phyloP scores from a whole-genome alignment of 768 basidiomycete species.

The Russula dissimulans region DNA sequence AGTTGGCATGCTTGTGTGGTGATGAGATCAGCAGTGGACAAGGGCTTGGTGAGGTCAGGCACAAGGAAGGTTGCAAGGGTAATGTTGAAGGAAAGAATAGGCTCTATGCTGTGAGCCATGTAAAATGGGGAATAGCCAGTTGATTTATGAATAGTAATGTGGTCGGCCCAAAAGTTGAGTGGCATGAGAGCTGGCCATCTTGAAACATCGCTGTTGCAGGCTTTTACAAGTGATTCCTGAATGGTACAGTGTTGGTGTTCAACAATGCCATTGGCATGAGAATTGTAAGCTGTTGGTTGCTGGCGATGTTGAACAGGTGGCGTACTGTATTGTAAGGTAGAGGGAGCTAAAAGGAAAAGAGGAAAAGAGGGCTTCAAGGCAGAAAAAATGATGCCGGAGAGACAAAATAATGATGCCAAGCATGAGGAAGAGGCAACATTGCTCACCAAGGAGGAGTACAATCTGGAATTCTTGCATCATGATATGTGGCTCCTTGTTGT shows the following conservation, averaged over 20 bases:
- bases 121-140: conserved; percentile 29
- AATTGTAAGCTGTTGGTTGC: too few relatives aligned
- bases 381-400: too few relatives aligned
- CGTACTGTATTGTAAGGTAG: too few relatives aligned
- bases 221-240: conserved; percentile 27
- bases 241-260: conserved; percentile 18
- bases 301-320: too few relatives aligned
- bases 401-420: too few relatives aligned
- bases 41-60: background rate
- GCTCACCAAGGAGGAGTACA: too few relatives aligned
- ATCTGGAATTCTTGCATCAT: too few relatives aligned
- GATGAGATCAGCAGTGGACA: conserved; percentile 17
- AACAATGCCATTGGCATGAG: conserved; percentile 31
- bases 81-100: conserved; percentile 22
- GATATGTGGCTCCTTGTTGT: conserved; percentile 49
- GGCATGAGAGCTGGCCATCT: conserved; percentile 27
- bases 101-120: conserved; percentile 18
- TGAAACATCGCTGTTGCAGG: conserved; percentile 24
- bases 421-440: too few relatives aligned
- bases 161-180: conserved; percentile 31
- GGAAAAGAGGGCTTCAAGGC: too few relatives aligned
- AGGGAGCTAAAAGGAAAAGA: too few relatives aligned
- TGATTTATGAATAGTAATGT: conserved; percentile 26
- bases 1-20: conserved; percentile 4
- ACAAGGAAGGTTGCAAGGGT: background rate